Base-by-base conservation (phyloP, 352 stramenopile species). In the Pythium periplocum region DNA sequence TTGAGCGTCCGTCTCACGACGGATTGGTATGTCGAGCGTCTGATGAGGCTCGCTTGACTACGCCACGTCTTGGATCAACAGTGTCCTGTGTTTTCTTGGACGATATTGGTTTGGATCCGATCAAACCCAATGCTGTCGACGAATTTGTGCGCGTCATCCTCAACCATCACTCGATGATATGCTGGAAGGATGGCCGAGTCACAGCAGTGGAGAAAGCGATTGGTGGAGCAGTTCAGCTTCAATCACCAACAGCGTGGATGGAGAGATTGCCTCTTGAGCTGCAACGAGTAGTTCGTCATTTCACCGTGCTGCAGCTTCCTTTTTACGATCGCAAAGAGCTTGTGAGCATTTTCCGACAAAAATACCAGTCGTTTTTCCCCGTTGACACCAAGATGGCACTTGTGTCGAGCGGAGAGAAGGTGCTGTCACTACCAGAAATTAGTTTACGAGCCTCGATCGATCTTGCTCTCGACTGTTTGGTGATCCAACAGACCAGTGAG, bases 391-490 rank as follows among this genome's bases (percentile, higher is more conserved):
- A 31, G 53, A 26, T 26, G 17, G 17, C 17, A 26, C 17, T 26
- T 26, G 17, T 26, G 17, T 26, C 17, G 17, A 26, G 17, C 43
- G 48, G 44, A 3, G 61, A 69, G 2, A 49, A 62, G 0, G 41
- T 64, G 26, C 52, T 86, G 38, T 41, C 71, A 2, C 49, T 78
- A 6, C 54, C 75, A 53, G 75, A 88, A 55, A 63, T 75, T 0
- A 44, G 78, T 7, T 47, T 86, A n/a, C 73, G 78, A 2, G 78
- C 73, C 2, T 75, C 58, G 44, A 51, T 84, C n/a, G 75, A 88
- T 51, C 58, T 86, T n/a, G 53, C 51, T 4, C 50, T 67, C 3
- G 73, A 86, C n/a, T 38, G 72, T n/a, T 38, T 62, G 5, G 55
- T 43, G 7, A 47, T 83, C 4, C 73, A 83, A 38, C 71, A 74